These are phyloP conservation scores for Solanum medicagineum DNA, from an alignment of 257 asterid species.

Conservation along the genomic window DNA sequence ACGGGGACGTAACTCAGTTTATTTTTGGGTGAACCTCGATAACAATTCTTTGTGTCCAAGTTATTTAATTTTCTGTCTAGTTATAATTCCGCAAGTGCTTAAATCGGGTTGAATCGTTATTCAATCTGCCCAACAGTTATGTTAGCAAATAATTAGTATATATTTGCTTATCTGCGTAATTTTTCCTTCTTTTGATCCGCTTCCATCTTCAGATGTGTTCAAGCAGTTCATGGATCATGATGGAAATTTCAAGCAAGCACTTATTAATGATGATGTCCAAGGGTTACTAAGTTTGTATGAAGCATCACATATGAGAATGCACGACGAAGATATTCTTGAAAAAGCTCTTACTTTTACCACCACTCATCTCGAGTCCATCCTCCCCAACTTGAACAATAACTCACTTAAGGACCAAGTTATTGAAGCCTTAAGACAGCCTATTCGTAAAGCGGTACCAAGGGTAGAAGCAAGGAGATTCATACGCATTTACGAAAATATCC, in stretches of 20 bases:
- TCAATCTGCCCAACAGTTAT: too few relatives aligned
- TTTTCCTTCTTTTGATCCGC: too few relatives aligned
- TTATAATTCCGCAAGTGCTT: too few relatives aligned
- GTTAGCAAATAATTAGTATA: too few relatives aligned
- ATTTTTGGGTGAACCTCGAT: too few relatives aligned
- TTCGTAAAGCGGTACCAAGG: constrained; percentile 6
- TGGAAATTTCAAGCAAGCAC: not conserved
- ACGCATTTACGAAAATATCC: constrained; percentile 1
- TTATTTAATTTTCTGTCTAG: too few relatives aligned
- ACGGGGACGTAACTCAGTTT: too few relatives aligned
- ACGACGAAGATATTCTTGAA: constrained; percentile 3
- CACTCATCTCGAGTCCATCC: not conserved
- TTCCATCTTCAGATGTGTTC: not conserved
- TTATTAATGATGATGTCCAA: not conserved
- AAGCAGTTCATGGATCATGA: constrained; percentile 7
- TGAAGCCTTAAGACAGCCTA: constrained; percentile 6
- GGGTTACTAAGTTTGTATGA: constrained; percentile 20
- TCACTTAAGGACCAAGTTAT: not conserved
- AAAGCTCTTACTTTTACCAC: constrained; percentile 13
- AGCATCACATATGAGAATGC: constrained; percentile 11
- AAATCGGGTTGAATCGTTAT: too few relatives aligned
- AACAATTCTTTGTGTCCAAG: too few relatives aligned
- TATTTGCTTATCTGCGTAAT: too few relatives aligned
- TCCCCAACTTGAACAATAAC: not conserved
- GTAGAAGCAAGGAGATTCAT: constrained; percentile 11